A percentile compares a stretch with the other conserved stretches of the same genome.
phyloP scores from a whole-genome alignment of 495 filamentous ascomycete species.

The Darksidea phi region DNA sequence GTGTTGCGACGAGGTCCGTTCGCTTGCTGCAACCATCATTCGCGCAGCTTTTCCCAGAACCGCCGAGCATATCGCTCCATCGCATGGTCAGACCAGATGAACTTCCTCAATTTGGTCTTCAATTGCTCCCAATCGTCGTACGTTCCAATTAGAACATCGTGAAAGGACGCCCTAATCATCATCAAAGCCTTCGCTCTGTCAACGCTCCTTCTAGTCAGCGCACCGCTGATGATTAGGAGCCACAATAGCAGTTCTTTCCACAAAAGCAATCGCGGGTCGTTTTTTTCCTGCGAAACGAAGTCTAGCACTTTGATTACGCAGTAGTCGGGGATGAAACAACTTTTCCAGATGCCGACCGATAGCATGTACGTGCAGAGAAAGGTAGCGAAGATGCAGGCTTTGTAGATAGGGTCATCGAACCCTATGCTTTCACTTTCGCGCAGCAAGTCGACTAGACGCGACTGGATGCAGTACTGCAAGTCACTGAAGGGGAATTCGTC shows the following conservation, averaged over 20 bases:
- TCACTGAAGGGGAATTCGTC: constrained; percentile 3
- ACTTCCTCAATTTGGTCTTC: neutral
- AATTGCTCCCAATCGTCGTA: neutral
- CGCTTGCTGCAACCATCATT: constrained; percentile 1
- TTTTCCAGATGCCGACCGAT: constrained; percentile 15
- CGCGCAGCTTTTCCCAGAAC: constrained; percentile 14
- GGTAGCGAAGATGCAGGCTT: constrained; percentile 15
- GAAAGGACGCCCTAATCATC: neutral
- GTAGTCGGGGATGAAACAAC: constrained; percentile 11
- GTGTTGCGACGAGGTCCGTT: neutral
- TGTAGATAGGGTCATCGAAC: neutral
- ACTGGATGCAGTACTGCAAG: constrained; percentile 13
- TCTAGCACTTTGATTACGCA: constrained; percentile 3
- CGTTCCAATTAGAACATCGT: neutral
- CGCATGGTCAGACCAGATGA: constrained; percentile 14
- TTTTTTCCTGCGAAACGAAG: neutral
- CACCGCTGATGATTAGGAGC: constrained; percentile 8
- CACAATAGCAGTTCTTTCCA: constrained; percentile 10
- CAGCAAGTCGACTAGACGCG: constrained; percentile 1
- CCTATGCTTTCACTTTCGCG: neutral
- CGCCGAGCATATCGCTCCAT: constrained; percentile 5
- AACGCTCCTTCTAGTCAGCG: neutral
- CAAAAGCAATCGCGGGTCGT: neutral
- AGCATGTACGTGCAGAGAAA: constrained; percentile 23
- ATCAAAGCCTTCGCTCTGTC: neutral